A percentile compares a stretch with the other conserved stretches of the same genome.
phyloP scores from a whole-genome alignment of 495 filamentous ascomycete genomes.

The Xylaria nigripes region DNA sequence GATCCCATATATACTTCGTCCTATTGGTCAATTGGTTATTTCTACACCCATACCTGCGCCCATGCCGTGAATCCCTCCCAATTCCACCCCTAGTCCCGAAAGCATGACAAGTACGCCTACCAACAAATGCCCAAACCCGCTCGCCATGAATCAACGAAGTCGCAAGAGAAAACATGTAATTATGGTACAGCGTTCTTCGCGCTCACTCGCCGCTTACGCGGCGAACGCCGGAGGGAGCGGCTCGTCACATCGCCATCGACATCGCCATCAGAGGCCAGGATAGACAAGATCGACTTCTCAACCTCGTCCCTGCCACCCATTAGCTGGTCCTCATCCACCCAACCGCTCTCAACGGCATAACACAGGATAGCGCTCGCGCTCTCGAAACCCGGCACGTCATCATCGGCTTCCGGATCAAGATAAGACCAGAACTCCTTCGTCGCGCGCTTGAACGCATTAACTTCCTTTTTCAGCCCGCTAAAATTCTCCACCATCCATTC shows the following conservation, averaged over 20 bases:
- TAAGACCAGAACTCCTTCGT: conserved; percentile 37
- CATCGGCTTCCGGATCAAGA: conserved; percentile 33
- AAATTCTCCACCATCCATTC: conserved; percentile 33
- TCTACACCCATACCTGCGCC: too few species aligned
- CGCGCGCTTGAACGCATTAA: conserved; percentile 26
- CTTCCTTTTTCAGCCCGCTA: conserved; percentile 25
- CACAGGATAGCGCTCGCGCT: conserved; percentile 36
- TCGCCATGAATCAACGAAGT: background rate
- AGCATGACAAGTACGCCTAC: background rate
- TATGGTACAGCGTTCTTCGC: background rate
- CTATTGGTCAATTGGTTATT: too few species aligned
- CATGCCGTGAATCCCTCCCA: too few species aligned
- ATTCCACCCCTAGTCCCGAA: background rate
- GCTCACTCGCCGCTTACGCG: background rate
- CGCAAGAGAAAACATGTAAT: background rate
- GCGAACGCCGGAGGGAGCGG: conserved; percentile 6
- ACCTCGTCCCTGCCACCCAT: conserved; percentile 25
- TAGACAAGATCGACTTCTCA: conserved; percentile 26
- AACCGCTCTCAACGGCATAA: conserved; percentile 38
- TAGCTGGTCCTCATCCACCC: conserved; percentile 38
- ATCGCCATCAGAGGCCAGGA: conserved; percentile 15
- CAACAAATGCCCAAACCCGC: background rate
- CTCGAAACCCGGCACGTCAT: conserved; percentile 29
- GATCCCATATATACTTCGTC: too few species aligned
- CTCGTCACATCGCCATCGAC: background rate